phyloP scores from a whole-genome alignment of 1,139 yeast species.

The Candida labiduridarum region DNA sequence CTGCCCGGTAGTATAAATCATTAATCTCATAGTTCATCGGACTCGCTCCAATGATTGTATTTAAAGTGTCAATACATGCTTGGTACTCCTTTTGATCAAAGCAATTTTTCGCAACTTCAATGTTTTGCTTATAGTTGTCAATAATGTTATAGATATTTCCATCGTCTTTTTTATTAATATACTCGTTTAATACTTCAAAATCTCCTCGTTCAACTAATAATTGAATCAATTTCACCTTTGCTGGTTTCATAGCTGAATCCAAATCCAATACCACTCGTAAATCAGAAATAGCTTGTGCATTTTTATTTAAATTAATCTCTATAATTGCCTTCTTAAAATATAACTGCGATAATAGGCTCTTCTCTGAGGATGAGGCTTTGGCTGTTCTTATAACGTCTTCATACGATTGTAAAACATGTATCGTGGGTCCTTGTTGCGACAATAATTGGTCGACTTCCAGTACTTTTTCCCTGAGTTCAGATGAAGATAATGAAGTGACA shows the following conservation, averaged over 20 bases:
- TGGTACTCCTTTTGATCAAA: slow-evolving; percentile 20
- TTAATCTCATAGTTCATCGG: slow-evolving; percentile 25
- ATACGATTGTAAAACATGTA: slow-evolving; percentile 26
- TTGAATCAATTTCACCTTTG: slow-evolving; percentile 45
- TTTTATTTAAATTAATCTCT: slow-evolving; percentile 52
- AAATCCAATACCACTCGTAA: slow-evolving; percentile 44
- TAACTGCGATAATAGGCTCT: slow-evolving; percentile 33
- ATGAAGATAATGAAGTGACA: background rate
- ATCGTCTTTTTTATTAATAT: slow-evolving; percentile 17
- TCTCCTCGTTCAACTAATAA: slow-evolving; percentile 50
- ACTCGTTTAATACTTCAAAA: slow-evolving; percentile 24
- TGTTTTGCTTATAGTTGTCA: slow-evolving; percentile 20
- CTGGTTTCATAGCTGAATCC: slow-evolving; percentile 43
- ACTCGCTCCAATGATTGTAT: slow-evolving; percentile 24
- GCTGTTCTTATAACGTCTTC: slow-evolving; percentile 15
- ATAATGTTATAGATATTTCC: slow-evolving; percentile 20
- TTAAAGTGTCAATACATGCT: slow-evolving; percentile 24
- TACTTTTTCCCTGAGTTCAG: slow-evolving; percentile 9
- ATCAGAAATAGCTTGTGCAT: slow-evolving; percentile 48
- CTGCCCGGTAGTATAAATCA: slow-evolving; percentile 26
- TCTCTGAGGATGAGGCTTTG: slow-evolving; percentile 2
- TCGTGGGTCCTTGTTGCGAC: slow-evolving; percentile 29
- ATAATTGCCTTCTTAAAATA: slow-evolving; percentile 58
- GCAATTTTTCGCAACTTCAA: slow-evolving; percentile 20
- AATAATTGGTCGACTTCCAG: slow-evolving; percentile 17